These are phyloP conservation scores for Aspergillus thermomutatus DNA, from an alignment of 2,329 filamentous ascomycete genomes.

Conservation along the genomic window DNA sequence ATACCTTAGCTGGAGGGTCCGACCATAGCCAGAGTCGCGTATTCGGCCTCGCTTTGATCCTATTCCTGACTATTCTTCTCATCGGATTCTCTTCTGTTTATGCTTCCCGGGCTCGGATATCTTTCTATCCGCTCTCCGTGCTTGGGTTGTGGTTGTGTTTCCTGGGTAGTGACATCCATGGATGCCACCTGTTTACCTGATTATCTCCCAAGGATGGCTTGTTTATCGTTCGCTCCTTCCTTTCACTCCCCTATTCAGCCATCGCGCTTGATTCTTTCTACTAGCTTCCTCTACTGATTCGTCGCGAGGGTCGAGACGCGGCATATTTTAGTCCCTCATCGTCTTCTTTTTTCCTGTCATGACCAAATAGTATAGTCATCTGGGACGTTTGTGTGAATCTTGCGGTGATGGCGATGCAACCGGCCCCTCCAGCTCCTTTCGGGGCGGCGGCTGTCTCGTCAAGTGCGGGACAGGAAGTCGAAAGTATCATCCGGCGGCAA, in stretches of 20 bases:
- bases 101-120: not conserved
- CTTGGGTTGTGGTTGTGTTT: not conserved
- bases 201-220: not conserved
- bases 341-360: not conserved
- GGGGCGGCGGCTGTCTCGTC: conserved; percentile 11
- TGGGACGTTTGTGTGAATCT: not conserved
- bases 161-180: not conserved
- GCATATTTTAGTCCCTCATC: not conserved
- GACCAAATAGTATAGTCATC: not conserved
- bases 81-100: not conserved
- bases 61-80: not conserved
- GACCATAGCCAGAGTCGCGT: not conserved
- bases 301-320: not conserved
- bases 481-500: conserved; percentile 6
- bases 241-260: not conserved
- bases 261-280: not conserved
- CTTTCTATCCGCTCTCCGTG: not conserved
- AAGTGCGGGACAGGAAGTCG: conserved; percentile 1
- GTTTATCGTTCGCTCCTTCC: not conserved
- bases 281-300: not conserved
- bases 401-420: conserved; percentile 9
- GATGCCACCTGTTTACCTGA: not conserved
- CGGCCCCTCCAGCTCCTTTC: conserved; percentile 17
- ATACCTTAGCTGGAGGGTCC: not conserved
- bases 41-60: not conserved